Percentiles rank a stretch among this genome's conserved stretches.
Conservation (phyloP, 1,284 basidiomycete species). For the Tremellales sp. region DNA sequence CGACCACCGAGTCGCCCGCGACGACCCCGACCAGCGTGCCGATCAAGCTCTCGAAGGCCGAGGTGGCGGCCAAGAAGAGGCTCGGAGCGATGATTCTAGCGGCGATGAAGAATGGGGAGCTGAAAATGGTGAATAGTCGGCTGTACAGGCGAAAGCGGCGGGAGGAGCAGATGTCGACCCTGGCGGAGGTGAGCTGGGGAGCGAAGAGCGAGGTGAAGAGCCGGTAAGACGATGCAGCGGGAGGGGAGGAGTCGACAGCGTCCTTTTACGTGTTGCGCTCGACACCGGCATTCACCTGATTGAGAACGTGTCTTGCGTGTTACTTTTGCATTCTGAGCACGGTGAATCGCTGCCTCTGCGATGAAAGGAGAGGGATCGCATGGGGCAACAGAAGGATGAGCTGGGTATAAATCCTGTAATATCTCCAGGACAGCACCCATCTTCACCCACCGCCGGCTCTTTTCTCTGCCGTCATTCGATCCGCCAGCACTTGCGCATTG, state of each 20-base stretch:
- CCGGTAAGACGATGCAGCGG: too few species aligned
- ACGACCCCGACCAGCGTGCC: neutral
- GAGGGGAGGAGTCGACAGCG: too few species aligned
- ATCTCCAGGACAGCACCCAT: too few species aligned
- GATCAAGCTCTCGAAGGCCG: neutral
- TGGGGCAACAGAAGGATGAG: too few species aligned
- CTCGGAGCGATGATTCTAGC: neutral
- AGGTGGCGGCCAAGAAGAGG: neutral
- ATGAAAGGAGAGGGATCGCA: too few species aligned
- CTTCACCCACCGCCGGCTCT: neutral
- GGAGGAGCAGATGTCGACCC: neutral
- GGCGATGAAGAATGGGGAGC: neutral
- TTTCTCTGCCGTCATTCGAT: neutral
- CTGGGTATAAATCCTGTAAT: too few species aligned
- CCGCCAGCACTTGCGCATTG: conserved; percentile 3
- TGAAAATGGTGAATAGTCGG: neutral
- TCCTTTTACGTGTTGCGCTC: too few species aligned
- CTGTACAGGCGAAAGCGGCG: neutral
- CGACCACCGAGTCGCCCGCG: neutral
- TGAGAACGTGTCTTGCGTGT: too few species aligned
- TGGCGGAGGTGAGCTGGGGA: neutral
- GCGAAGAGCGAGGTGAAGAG: too few species aligned
- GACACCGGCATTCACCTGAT: too few species aligned
- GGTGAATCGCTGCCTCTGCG: too few species aligned
- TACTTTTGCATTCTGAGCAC: too few species aligned